These are phyloP conservation scores for Beauveria bassiana DNA, from an alignment of 2,329 filamentous ascomycete genomes.

Conservation along the genomic window DNA sequence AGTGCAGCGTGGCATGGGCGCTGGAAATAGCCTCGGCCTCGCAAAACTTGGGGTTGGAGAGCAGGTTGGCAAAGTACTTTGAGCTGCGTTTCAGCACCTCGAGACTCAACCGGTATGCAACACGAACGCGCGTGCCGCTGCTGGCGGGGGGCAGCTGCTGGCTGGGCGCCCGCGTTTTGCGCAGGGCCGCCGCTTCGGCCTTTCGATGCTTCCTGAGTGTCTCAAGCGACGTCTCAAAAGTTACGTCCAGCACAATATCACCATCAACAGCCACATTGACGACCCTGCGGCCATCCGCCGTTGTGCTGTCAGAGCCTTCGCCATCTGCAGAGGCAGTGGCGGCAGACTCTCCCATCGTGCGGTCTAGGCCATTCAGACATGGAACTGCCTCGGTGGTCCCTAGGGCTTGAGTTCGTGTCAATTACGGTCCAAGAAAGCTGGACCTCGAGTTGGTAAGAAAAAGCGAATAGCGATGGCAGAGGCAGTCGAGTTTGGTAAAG, in stretches of 20 bases:
- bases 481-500: neutral
- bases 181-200: constrained; percentile 24
- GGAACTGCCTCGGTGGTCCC: neutral
- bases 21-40: constrained; percentile 51
- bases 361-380: constrained; percentile 6
- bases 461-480: neutral
- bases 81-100: constrained; percentile 51
- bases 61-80: constrained; percentile 61
- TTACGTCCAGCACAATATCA: constrained; percentile 59
- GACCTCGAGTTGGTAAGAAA: neutral
- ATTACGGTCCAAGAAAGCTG: neutral
- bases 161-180: constrained; percentile 21
- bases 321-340: constrained; percentile 23
- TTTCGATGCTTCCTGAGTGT: constrained; percentile 40
- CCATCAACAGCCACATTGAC: constrained; percentile 49
- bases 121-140: constrained; percentile 29
- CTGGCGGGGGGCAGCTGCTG: constrained; percentile 21
- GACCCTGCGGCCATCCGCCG: constrained; percentile 26
- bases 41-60: constrained; percentile 55
- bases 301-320: constrained; percentile 21
- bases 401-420: no score
- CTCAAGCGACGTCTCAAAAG: constrained; percentile 51
- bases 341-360: constrained; percentile 24
- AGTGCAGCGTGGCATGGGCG: constrained; percentile 41
- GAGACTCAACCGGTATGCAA: constrained; percentile 54